Evolutionary conservation across 768 basidiomycete species (phyloP).

Genomic region (Suillus lakei): DNA sequence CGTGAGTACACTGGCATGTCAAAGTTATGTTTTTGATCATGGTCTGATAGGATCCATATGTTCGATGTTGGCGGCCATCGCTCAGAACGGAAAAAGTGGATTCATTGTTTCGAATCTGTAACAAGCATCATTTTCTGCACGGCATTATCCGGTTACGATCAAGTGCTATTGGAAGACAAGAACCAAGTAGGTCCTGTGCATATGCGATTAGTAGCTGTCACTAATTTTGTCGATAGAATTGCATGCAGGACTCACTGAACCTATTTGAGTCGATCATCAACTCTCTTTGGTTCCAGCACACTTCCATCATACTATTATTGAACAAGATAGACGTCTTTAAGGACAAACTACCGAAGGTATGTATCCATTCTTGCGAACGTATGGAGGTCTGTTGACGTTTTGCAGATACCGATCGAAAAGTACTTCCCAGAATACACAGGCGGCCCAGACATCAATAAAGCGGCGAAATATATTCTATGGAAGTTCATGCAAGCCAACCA

Average conservation of each 20-base stretch:
- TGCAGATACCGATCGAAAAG: slow-evolving; percentile 67
- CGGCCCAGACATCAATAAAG: slow-evolving; percentile 89
- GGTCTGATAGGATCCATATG: slow-evolving; percentile 56
- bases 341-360: slow-evolving; percentile 63
- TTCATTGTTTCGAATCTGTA: slow-evolving; percentile 76
- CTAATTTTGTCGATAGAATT: slow-evolving; percentile 50
- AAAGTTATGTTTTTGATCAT: background rate
- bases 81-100: slow-evolving; percentile 83
- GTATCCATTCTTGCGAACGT: background rate
- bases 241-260: slow-evolving; percentile 74
- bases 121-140: slow-evolving; percentile 82
- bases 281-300: slow-evolving; percentile 74
- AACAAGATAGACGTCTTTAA: slow-evolving; percentile 83
- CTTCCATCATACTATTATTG: slow-evolving; percentile 68
- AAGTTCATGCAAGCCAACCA: slow-evolving; percentile 91
- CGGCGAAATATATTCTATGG: slow-evolving; percentile 94
- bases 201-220: slow-evolving; percentile 9
- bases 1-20: slow-evolving; percentile 41
- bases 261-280: slow-evolving; percentile 82
- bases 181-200: slow-evolving; percentile 27
- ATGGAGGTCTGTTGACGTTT: background rate
- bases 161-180: slow-evolving; percentile 66
- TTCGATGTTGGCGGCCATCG: slow-evolving; percentile 83
- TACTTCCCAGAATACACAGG: slow-evolving; percentile 91
- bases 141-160: slow-evolving; percentile 75